Base-by-base conservation (phyloP, 805 yeast species). In the Wickerhamiella brachini region DNA sequence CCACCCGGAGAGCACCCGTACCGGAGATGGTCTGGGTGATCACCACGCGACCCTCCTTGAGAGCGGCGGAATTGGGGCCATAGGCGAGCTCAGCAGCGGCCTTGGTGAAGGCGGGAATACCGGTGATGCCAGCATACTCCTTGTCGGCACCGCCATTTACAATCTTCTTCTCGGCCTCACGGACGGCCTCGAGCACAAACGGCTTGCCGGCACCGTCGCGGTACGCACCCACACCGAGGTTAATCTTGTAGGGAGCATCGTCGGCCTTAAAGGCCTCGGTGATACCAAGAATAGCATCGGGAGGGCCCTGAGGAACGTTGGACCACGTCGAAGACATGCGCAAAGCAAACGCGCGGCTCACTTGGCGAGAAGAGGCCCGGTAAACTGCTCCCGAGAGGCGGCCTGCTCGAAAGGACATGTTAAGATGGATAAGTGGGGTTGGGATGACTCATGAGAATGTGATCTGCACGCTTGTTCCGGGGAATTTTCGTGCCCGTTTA, bases 221-320 rank as follows among this genome's bases (percentile, higher is more conserved):
- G 72, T 90, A 90, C n/a, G 97, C 90, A 49, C 97, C 94, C 20
- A 83, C 88, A 54, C 93, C 90, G 58, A 84, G 71, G 58, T 75
- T 75, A 59, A 75, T 67, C 63, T 78, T 70, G 47, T 62, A 59
- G 29, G 68, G 71, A 48, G 69, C 60, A 21, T 71, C 41, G 67
- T 89, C 97, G 53, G 72, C 72, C 63, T 75, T 76, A 74, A 72
- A 90, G 37, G 83, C 79, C 62, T 81, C 88, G 45, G 86, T 77
- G 59, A 87, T 76, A 38, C 95, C 73, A 44, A 70, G 69, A 62
- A 88, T 87, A 59, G 88, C 86, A 68, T 88, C 97, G 17, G 95
- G 87, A 47, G 95, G 93, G 7, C 85, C 86, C 57, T 65, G 68
- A 37, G 71, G 71, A 31, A 75, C 73, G 38, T 60, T 54, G 15